These are phyloP conservation scores for Alternaria ventricosa DNA, from an alignment of 2,329 filamentous ascomycete genomes.

Conservation along the genomic window DNA sequence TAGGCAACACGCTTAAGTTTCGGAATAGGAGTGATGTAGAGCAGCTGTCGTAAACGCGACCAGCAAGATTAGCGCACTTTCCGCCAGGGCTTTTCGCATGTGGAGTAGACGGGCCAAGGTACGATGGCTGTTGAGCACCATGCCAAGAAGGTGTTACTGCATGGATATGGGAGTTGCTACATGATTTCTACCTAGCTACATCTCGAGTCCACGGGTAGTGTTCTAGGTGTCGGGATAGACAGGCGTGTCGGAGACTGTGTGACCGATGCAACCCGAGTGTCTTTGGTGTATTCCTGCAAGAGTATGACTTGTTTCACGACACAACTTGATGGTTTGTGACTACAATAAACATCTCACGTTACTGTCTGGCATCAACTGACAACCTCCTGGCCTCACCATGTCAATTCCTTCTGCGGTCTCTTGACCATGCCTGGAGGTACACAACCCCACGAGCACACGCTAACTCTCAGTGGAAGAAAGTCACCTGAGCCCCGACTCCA, in stretches of 20 bases:
- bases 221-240: not conserved
- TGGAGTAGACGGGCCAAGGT: not conserved
- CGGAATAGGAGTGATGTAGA: not conserved
- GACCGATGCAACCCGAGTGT: not conserved
- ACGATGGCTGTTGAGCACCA: not conserved
- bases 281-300: not conserved
- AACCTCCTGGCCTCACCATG: constrained; percentile 1
- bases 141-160: no score
- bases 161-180: not conserved
- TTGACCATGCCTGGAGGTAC: constrained; percentile 28
- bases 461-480: constrained; percentile 30
- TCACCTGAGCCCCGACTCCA: constrained; percentile 20
- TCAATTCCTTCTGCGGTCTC: constrained; percentile 14
- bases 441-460: constrained; percentile 43
- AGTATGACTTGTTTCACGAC: not conserved
- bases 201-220: not conserved
- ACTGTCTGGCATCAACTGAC: not conserved
- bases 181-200: not conserved
- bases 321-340: not conserved
- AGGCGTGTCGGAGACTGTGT: not conserved
- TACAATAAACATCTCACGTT: not conserved
- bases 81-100: not conserved
- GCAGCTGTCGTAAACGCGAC: not conserved
- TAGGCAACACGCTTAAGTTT: not conserved
- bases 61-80: not conserved